A percentile compares a stretch with the other conserved stretches of the same genome.
Conservation (phyloP, 345 rosid genomes). For the Orychophragmus violaceus region DNA sequence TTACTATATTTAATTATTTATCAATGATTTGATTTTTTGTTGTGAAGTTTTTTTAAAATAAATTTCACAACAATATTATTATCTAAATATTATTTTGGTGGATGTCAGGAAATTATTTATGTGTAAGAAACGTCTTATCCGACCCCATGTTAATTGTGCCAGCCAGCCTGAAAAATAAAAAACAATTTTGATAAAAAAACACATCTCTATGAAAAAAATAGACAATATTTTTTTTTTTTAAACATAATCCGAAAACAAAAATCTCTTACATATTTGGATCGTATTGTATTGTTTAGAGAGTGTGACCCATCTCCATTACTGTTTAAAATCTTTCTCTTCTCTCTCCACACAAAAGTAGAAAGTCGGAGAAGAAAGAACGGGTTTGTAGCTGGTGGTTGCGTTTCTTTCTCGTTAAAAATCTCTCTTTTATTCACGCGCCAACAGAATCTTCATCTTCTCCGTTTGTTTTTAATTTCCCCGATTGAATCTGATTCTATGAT, state of each 20-base stretch:
- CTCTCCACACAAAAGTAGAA: slow-evolving; percentile 23
- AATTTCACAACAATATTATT: not conserved
- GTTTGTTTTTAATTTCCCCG: not conserved
- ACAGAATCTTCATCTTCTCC: slow-evolving; percentile 5
- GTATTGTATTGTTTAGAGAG: not conserved
- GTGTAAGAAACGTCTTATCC: slow-evolving; percentile 25
- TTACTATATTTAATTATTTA: not conserved
- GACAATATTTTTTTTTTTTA: too few relatives aligned
- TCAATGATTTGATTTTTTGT: not conserved
- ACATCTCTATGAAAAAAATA: not conserved
- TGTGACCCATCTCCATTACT: slow-evolving; percentile 24
- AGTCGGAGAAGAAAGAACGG: slow-evolving; percentile 37
- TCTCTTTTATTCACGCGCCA: not conserved
- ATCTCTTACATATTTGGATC: not conserved
- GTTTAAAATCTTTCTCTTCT: not conserved
- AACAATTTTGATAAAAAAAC: not conserved
- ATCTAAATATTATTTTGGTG: not conserved
- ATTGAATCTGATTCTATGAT: slow-evolving; percentile 24
- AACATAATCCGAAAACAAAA: not conserved
- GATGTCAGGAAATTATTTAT: slow-evolving; percentile 25
- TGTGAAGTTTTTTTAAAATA: not conserved
- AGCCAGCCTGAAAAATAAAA: slow-evolving; percentile 19
- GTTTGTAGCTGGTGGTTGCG: slow-evolving; percentile 47
- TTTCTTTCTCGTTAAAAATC: slow-evolving; percentile 25
- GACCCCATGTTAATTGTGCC: slow-evolving; percentile 26